Conservation (phyloP, 805 yeast species). For the Pichia rugopelliculosa region DNA sequence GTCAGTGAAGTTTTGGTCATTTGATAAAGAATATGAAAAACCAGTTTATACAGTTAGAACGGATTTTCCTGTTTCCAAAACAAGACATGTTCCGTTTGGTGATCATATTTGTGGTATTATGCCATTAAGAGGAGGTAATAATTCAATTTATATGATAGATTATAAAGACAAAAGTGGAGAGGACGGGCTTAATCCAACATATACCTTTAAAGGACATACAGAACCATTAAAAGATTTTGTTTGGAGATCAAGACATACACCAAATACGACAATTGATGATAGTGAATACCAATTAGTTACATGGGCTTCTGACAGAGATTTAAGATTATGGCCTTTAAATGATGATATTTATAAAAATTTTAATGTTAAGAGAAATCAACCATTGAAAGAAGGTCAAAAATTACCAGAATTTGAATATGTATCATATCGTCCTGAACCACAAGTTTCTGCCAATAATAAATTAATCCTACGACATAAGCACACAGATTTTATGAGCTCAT, state of each 20-base stretch:
- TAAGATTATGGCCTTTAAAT: conserved; percentile 71
- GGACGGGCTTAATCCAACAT: conserved; percentile 41
- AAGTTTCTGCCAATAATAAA: conserved; percentile 16
- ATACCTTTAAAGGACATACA: conserved; percentile 70
- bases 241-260: conserved; percentile 64
- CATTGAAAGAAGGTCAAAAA: conserved; percentile 27
- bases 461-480: conserved; percentile 16
- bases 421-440: conserved; percentile 49
- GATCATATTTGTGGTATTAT: conserved; percentile 72
- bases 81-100: conserved; percentile 86
- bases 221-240: conserved; percentile 83
- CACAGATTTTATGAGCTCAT: conserved; percentile 8
- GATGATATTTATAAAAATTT: conserved; percentile 42
- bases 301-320: conserved; percentile 86
- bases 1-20: conserved; percentile 79
- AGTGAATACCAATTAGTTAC: conserved; percentile 87
- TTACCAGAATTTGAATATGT: conserved; percentile 31
- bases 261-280: conserved; percentile 43
- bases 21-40: conserved; percentile 31
- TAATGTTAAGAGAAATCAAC: conserved; percentile 26
- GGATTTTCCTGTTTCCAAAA: conserved; percentile 82
- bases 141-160: conserved; percentile 51
- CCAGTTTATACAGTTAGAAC: conserved; percentile 60
- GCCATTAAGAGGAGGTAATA: conserved; percentile 84
- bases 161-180: conserved; percentile 33